A percentile compares a stretch with the other conserved stretches of the same genome.
phyloP scores from a whole-genome alignment of 257 asterid species.

The Petrea volubilis region DNA sequence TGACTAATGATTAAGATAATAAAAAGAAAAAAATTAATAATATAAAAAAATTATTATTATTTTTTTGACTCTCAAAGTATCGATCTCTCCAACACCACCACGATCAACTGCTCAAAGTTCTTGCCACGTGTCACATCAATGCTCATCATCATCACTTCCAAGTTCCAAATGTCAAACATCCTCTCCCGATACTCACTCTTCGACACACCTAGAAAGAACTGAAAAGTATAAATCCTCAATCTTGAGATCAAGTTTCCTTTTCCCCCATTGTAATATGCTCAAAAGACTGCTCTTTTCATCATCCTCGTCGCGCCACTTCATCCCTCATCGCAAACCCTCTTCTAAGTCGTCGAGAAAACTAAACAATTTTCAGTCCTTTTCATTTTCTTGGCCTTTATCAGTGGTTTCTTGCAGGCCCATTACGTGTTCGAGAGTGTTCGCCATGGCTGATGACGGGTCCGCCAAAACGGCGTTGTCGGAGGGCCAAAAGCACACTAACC shows the following conservation, averaged over 20 bases:
- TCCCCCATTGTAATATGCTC: slow-evolving; percentile 35
- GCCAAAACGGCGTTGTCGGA: slow-evolving; percentile 43
- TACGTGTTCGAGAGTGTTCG: slow-evolving; percentile 31
- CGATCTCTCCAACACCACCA: background rate
- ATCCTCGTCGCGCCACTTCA: slow-evolving; percentile 34
- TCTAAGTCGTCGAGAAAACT: slow-evolving; percentile 22
- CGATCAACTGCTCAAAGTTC: background rate
- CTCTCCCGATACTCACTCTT: background rate
- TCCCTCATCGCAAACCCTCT: slow-evolving; percentile 16
- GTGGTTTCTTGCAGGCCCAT: slow-evolving; percentile 35
- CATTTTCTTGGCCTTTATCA: slow-evolving; percentile 40
- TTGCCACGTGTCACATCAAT: slow-evolving; percentile 25
- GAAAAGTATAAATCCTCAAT: slow-evolving; percentile 8
- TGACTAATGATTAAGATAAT: too few species aligned
- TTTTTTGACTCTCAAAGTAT: too few species aligned
- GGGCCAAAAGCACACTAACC: slow-evolving; percentile 57
- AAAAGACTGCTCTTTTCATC: slow-evolving; percentile 39
- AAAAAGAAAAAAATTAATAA: too few species aligned
- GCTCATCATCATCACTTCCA: slow-evolving; percentile 20
- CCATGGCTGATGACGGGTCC: slow-evolving; percentile 66
- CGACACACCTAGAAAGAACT: background rate
- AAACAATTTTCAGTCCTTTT: background rate
- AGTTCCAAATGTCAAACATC: slow-evolving; percentile 20
- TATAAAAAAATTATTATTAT: background rate
- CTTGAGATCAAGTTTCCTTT: background rate